Conservation (phyloP, 192 early-diverging fungal genomes). For the Entrophospora sp. region DNA sequence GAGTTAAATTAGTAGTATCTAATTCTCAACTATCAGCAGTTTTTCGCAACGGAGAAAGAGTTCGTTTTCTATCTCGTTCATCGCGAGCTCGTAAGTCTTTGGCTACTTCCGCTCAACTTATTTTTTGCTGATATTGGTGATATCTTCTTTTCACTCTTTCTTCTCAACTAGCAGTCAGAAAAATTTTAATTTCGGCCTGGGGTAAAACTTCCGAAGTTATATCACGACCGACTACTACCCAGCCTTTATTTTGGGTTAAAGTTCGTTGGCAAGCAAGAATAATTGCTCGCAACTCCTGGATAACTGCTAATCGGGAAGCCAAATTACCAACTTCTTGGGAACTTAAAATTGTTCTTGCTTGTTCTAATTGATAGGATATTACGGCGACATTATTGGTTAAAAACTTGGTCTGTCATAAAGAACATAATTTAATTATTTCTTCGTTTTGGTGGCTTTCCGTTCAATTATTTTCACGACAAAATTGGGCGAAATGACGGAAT, state of each 20-base stretch:
- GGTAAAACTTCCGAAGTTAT: constrained; percentile 5
- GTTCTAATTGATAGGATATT: neutral
- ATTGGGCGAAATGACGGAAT: constrained; percentile 6
- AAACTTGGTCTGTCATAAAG: no score
- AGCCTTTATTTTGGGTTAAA: neutral
- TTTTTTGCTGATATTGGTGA: neutral
- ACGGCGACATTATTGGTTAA: no score
- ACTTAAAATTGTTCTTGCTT: neutral
- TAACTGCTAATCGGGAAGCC: neutral
- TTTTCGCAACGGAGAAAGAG: neutral
- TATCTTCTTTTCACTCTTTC: neutral
- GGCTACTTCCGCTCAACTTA: neutral
- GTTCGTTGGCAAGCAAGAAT: neutral
- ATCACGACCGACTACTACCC: constrained; percentile 8
- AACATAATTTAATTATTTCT: no score
- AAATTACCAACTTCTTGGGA: neutral
- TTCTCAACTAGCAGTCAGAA: constrained; percentile 6
- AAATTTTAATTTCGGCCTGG: neutral
- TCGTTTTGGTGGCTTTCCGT: no score
- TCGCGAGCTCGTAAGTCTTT: neutral
- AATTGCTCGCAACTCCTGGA: neutral
- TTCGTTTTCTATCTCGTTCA: neutral
- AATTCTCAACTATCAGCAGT: constrained; percentile 15
- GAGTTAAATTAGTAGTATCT: neutral
- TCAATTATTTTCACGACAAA: neutral